Conservation (phyloP, 1,284 basidiomycete genomes). For the Puccinia horiana region DNA sequence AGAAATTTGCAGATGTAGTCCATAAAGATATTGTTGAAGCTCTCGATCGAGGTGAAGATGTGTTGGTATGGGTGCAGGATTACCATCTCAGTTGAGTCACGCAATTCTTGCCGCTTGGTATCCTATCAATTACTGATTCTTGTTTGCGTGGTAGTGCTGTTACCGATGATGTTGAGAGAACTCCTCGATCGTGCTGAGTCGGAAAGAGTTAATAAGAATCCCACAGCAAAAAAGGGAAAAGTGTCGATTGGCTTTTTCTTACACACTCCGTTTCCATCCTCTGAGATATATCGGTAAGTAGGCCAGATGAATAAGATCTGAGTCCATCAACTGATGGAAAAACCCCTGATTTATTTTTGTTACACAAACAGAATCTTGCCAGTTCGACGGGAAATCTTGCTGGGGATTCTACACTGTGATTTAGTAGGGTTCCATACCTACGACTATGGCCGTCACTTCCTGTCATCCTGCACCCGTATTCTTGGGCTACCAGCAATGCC, state of each 20-base stretch:
- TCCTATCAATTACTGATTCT: conserved; percentile 63
- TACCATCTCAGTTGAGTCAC: conserved; percentile 66
- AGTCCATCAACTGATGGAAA: neutral
- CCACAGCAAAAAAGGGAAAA: conserved; percentile 9
- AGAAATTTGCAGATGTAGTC: conserved; percentile 88
- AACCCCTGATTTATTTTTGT: neutral
- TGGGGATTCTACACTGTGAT: conserved; percentile 93
- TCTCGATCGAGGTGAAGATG: conserved; percentile 66
- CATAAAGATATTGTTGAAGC: conserved; percentile 67
- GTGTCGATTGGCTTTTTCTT: conserved; percentile 87
- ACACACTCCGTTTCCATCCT: conserved; percentile 96
- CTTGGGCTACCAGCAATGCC: conserved; percentile 95
- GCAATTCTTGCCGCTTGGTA: conserved; percentile 69
- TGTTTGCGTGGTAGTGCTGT: conserved; percentile 12
- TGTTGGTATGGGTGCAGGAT: conserved; percentile 98
- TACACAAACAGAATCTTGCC: conserved; percentile 74
- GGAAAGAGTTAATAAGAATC: conserved; percentile 64
- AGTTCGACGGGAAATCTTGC: conserved; percentile 90
- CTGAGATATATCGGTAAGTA: conserved; percentile 89
- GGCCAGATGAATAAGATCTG: neutral
- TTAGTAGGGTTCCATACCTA: conserved; percentile 99
- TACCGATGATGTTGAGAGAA: conserved; percentile 43
- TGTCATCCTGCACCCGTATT: conserved; percentile 95
- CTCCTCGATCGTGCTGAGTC: conserved; percentile 50
- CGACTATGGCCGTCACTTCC: conserved; percentile 98